Evolutionary conservation across 1,284 basidiomycete species (phyloP).

Genomic region (Apiotrichum porosum): DNA sequence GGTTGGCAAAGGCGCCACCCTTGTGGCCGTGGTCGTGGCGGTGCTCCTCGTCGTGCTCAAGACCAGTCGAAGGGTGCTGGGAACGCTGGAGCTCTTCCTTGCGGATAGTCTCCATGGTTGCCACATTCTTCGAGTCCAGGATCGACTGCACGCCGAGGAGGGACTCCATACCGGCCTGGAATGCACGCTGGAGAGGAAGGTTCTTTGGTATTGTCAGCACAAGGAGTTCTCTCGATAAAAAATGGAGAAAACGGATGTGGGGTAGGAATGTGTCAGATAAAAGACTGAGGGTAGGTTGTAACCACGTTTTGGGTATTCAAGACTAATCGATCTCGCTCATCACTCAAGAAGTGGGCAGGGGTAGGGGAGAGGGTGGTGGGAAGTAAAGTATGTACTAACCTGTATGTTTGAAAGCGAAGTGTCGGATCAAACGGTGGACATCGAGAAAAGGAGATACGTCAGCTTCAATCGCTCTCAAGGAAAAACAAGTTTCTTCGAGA

Average conservation of each 20-base stretch:
- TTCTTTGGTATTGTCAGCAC: conserved; percentile 25
- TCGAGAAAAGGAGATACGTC: conserved; percentile 11
- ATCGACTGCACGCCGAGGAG: conserved; percentile 30
- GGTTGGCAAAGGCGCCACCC: conserved; percentile 34
- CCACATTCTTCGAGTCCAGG: conserved; percentile 17
- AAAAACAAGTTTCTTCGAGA: background rate
- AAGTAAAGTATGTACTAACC: conserved; percentile 31
- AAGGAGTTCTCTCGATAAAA: too few species aligned
- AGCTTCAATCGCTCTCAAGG: too few species aligned
- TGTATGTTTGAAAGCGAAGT: conserved; percentile 13
- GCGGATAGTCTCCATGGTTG: conserved; percentile 3
- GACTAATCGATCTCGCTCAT: conserved; percentile 50
- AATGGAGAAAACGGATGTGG: background rate
- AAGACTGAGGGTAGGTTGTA: conserved; percentile 47
- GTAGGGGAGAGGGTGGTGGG: background rate
- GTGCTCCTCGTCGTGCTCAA: conserved; percentile 42
- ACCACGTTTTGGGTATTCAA: conserved; percentile 49
- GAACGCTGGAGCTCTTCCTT: conserved; percentile 19
- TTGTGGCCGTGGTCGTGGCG: conserved; percentile 25
- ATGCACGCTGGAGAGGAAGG: conserved; percentile 40
- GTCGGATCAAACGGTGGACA: background rate
- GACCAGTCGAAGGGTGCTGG: conserved; percentile 27
- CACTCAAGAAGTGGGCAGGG: conserved; percentile 22
- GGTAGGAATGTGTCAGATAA: conserved; percentile 35
- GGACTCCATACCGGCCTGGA: conserved; percentile 42